Percentiles rank a stretch among this genome's conserved stretches.
Evolutionary conservation across 2,329 filamentous ascomycete genomes (phyloP).

Genomic region (Orbilia javanica): DNA sequence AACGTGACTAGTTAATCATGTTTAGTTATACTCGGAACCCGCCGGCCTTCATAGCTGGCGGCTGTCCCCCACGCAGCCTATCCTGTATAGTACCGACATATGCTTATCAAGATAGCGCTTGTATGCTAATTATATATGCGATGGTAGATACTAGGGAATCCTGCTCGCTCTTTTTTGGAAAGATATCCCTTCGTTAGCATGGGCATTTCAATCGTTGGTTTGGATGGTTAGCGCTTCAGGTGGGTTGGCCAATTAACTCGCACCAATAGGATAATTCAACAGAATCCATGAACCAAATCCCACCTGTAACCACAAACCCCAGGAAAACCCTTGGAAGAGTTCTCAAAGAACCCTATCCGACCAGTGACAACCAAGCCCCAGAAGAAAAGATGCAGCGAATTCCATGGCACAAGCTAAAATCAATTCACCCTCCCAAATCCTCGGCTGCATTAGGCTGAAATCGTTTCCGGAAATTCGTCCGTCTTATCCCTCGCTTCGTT

Average conservation of each 20-base stretch:
- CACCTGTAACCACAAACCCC: background rate
- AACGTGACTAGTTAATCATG: no score
- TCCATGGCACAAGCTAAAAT: background rate
- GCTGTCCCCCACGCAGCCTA: no score
- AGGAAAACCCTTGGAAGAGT: background rate
- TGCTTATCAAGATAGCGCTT: background rate
- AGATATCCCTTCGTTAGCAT: background rate
- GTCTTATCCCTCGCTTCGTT: slow-evolving; percentile 38
- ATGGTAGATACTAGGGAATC: background rate
- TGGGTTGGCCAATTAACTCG: background rate
- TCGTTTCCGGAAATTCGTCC: slow-evolving; percentile 43
- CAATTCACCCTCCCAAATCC: background rate
- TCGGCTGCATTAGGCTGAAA: slow-evolving; percentile 19
- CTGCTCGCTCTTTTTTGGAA: background rate
- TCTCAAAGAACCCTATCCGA: background rate
- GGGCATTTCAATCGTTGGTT: no score
- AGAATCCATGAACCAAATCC: background rate
- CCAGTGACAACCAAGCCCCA: background rate
- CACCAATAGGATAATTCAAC: slow-evolving; percentile 8
- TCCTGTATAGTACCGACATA: no score
- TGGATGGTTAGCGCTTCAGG: background rate
- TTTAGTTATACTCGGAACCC: no score
- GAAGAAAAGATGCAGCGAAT: background rate
- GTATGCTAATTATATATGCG: slow-evolving; percentile 4
- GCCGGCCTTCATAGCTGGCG: no score